Conservation (phyloP, 1,139 yeast species). For the Debaryomyces fabryi region DNA sequence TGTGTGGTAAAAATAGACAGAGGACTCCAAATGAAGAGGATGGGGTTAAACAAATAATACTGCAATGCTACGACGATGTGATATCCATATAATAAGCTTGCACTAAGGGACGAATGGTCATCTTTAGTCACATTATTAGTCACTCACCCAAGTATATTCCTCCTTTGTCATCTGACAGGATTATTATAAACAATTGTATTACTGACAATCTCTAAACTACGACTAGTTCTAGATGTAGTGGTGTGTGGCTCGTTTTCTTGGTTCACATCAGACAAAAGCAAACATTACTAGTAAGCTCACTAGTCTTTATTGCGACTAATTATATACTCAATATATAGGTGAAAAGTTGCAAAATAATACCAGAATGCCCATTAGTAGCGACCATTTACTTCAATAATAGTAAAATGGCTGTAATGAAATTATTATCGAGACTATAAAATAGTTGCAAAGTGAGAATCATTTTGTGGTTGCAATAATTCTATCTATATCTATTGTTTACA, state of each 20-base stretch:
- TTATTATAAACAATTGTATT: background rate
- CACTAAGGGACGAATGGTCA: background rate
- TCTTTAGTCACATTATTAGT: background rate
- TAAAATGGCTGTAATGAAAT: background rate
- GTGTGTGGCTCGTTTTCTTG: background rate
- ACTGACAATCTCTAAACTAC: background rate
- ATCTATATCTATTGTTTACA: background rate
- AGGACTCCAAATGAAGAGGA: background rate
- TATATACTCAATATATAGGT: background rate
- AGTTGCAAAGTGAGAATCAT: background rate
- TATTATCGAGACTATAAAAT: background rate
- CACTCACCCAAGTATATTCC: too few species aligned
- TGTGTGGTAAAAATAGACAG: conserved; percentile 11
- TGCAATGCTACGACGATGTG: conserved; percentile 13
- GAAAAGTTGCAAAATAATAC: background rate
- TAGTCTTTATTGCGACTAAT: background rate
- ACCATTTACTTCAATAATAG: background rate
- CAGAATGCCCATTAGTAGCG: background rate
- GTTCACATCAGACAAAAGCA: background rate
- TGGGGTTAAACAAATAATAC: background rate
- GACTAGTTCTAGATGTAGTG: background rate
- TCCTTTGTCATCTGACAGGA: background rate
- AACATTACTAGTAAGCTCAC: background rate
- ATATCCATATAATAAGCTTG: conserved; percentile 5
- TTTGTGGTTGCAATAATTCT: conserved; percentile 8